Evolutionary conservation across 257 asterid species (phyloP).

Genomic region (Haberlea rhodopensis): DNA sequence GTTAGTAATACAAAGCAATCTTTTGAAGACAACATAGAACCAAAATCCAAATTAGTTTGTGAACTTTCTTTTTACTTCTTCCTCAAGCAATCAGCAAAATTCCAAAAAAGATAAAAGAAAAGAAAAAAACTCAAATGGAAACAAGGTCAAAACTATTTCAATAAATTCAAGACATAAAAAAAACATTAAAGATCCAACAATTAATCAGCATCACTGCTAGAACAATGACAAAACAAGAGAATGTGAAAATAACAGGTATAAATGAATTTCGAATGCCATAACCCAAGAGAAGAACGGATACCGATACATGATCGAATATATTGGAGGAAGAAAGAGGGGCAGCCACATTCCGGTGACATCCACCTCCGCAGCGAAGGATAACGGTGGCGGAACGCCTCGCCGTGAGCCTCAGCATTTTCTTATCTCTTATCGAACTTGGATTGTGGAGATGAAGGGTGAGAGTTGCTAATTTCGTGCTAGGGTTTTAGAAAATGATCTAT

Average conservation of each 20-base stretch:
- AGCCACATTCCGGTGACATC: conserved; percentile 40
- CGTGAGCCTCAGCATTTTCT: conserved; percentile 58
- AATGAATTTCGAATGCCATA: background rate
- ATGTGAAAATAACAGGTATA: background rate
- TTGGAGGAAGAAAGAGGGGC: conserved; percentile 46
- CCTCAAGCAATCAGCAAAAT: background rate
- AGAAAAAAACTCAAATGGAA: too few relatives aligned
- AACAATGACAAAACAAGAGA: background rate
- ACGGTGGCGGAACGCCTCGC: conserved; percentile 64
- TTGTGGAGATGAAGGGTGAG: background rate
- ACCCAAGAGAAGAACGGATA: conserved; percentile 13
- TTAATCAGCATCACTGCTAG: too few relatives aligned
- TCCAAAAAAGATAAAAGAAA: background rate
- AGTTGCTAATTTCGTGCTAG: conserved; percentile 23
- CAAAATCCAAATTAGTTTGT: background rate
- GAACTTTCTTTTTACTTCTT: background rate
- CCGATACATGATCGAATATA: conserved; percentile 35
- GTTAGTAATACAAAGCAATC: too few relatives aligned
- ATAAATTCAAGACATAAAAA: background rate
- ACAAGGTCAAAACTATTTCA: background rate
- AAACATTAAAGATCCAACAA: too few relatives aligned
- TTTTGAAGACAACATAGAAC: background rate
- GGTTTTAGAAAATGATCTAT: conserved; percentile 36
- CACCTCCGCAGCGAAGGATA: conserved; percentile 41
- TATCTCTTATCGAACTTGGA: background rate